Evolutionary conservation across 192 early-diverging fungal genomes (phyloP).

Genomic region (Spizellomyces sp.): DNA sequence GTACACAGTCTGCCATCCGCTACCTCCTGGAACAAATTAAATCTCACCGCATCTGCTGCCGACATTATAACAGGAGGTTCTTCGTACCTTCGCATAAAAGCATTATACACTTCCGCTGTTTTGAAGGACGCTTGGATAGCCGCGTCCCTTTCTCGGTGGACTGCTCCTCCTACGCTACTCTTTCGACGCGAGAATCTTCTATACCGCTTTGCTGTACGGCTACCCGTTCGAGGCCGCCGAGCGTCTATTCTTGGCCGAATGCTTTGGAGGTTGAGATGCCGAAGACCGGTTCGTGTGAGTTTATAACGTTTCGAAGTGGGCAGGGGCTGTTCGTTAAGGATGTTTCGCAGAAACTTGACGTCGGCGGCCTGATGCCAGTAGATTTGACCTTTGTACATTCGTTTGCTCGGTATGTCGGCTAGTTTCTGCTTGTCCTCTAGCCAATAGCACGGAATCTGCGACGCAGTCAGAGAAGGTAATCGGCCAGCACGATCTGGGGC

Average conservation of each 20-base stretch:
- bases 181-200: not conserved
- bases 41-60: not conserved
- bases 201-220: not conserved
- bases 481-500: too few species aligned
- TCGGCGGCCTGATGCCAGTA: too few species aligned
- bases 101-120: not conserved
- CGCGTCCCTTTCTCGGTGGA: conserved; percentile 1
- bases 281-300: too few species aligned
- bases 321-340: too few species aligned
- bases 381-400: too few species aligned
- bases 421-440: too few species aligned
- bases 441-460: too few species aligned
- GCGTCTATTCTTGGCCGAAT: not conserved
- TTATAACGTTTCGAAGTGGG: too few species aligned
- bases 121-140: conserved; percentile 18
- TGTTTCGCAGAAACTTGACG: too few species aligned
- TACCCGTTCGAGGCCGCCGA: not conserved
- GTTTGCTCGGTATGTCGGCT: too few species aligned
- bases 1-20: not conserved
- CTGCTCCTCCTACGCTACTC: not conserved
- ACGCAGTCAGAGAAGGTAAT: too few species aligned
- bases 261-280: not conserved
- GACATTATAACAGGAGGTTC: not conserved
- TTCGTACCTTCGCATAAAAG: conserved; percentile 14
- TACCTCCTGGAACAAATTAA: not conserved